Conservation (phyloP, 2,329 filamentous ascomycete species). For the Hirsutella thompsonii region DNA sequence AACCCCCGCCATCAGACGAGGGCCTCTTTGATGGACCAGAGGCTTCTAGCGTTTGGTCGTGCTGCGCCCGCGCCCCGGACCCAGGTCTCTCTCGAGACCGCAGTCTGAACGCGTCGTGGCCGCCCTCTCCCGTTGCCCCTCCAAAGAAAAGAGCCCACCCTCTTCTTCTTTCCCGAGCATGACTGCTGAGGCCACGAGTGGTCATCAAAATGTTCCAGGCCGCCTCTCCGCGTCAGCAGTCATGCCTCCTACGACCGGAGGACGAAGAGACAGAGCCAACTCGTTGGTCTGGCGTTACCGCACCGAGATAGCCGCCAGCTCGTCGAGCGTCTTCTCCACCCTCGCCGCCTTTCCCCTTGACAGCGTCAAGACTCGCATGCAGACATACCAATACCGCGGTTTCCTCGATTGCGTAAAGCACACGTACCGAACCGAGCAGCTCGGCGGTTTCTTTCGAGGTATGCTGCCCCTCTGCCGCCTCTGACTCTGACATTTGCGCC, state of each 20-base stretch:
- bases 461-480: constrained; percentile 10
- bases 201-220: constrained; percentile 25
- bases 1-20: neutral
- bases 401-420: constrained; percentile 62
- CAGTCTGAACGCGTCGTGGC: constrained; percentile 14
- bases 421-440: constrained; percentile 63
- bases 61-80: constrained; percentile 16
- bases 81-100: constrained; percentile 14
- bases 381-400: constrained; percentile 68
- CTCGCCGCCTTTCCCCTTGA: constrained; percentile 75
- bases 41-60: constrained; percentile 21
- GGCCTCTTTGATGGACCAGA: constrained; percentile 24
- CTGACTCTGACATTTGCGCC: neutral
- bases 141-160: no score
- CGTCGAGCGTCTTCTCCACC: constrained; percentile 66
- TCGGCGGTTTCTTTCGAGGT: constrained; percentile 73
- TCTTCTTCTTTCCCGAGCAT: constrained; percentile 14
- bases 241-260: constrained; percentile 14
- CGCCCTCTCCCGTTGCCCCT: constrained; percentile 3
- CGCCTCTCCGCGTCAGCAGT: constrained; percentile 14
- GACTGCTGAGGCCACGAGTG: constrained; percentile 21
- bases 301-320: constrained; percentile 67
- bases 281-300: constrained; percentile 59
- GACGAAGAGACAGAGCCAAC: constrained; percentile 19
- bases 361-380: constrained; percentile 82